A percentile compares a stretch with the other conserved stretches of the same genome.
These are phyloP conservation scores for Globisporangium radiosum DNA, from an alignment of 352 stramenopile genomes.

Conservation along the genomic window DNA sequence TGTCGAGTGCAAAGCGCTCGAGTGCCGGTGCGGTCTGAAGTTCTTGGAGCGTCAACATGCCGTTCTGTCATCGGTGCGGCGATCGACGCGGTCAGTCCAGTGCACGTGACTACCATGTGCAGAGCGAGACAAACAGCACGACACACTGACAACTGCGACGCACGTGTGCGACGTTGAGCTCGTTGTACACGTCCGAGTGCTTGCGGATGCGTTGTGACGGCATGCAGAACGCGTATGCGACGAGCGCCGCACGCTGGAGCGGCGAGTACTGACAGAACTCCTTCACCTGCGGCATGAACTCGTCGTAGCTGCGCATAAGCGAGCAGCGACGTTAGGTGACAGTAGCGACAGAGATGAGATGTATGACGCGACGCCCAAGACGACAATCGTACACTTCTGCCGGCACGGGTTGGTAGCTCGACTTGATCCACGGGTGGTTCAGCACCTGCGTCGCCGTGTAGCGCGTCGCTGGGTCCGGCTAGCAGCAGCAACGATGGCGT, in stretches of 20 bases:
- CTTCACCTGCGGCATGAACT: constrained; percentile 58
- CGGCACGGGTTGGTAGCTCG: constrained; percentile 24
- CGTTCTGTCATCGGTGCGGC: constrained; percentile 27
- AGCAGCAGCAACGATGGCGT: neutral
- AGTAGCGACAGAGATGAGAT: neutral
- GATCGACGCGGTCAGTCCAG: no score
- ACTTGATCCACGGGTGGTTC: constrained; percentile 69
- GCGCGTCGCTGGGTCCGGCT: constrained; percentile 40
- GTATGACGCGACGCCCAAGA: neutral
- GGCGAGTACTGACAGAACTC: constrained; percentile 63
- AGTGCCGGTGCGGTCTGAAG: constrained; percentile 38
- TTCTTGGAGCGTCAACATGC: constrained; percentile 62
- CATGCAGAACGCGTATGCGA: constrained; percentile 69
- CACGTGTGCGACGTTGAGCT: constrained; percentile 70
- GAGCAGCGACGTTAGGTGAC: neutral
- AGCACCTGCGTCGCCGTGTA: constrained; percentile 66
- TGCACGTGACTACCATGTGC: no score
- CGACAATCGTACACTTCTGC: constrained; percentile 27
- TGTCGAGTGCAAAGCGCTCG: constrained; percentile 56
- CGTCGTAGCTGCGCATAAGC: constrained; percentile 31
- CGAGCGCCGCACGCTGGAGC: constrained; percentile 49
- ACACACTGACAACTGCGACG: neutral
- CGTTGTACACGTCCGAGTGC: constrained; percentile 69
- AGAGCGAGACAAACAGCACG: neutral
- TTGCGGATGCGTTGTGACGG: constrained; percentile 42